phyloP scores from a whole-genome alignment of 345 rosid species.

The Pistacia vera region DNA sequence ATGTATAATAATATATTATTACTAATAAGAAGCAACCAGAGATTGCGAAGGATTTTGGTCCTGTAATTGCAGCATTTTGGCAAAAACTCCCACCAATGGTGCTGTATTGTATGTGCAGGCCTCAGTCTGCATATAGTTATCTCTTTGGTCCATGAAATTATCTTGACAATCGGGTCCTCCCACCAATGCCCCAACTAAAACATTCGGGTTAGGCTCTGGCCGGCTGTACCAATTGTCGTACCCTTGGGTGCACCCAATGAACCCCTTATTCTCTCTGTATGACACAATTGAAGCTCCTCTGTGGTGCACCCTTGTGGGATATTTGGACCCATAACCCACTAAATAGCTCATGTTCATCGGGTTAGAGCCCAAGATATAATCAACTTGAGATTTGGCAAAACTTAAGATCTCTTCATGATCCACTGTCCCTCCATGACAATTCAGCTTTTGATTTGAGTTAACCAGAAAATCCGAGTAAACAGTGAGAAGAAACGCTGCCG shows the following conservation, averaged over 20 bases:
- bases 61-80: constrained; percentile 51
- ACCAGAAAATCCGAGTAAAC: constrained; percentile 69
- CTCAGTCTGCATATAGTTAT: constrained; percentile 66
- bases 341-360: constrained; percentile 86
- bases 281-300: constrained; percentile 88
- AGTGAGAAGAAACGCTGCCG: constrained; percentile 78
- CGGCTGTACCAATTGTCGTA: constrained; percentile 59
- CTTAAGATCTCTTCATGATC: constrained; percentile 47
- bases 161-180: constrained; percentile 68
- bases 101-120: constrained; percentile 82
- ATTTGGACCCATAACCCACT: constrained; percentile 73
- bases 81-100: constrained; percentile 66
- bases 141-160: constrained; percentile 52
- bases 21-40: constrained; percentile 61
- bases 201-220: constrained; percentile 52
- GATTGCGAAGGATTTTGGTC: constrained; percentile 31
- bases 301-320: constrained; percentile 84
- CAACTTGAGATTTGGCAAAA: constrained; percentile 77
- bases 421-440: constrained; percentile 45
- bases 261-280: constrained; percentile 68
- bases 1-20: not conserved
- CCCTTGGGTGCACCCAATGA: constrained; percentile 96
- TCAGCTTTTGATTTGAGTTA: constrained; percentile 37
- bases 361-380: constrained; percentile 82
- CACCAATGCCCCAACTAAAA: constrained; percentile 59